A percentile compares a stretch with the other conserved stretches of the same genome.
Conservation (phyloP, 306 rosid species). For the Ochetophila trinervis region DNA sequence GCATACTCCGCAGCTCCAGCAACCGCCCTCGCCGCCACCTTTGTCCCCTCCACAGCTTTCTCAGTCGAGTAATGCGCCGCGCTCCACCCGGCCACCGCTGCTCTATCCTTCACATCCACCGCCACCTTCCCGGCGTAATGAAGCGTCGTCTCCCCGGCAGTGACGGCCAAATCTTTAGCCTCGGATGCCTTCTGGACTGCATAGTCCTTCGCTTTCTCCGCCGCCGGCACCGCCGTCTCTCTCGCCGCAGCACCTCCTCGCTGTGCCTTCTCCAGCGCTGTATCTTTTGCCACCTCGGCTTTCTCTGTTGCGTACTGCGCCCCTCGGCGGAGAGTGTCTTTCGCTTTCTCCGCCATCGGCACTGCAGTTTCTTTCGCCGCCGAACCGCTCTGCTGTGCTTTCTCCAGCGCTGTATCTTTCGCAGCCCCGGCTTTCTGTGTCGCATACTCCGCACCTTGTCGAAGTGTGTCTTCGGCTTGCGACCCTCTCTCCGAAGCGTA, state of each 20-base stretch:
- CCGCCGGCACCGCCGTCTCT: slow-evolving; percentile 26
- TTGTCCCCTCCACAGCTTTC: slow-evolving; percentile 59
- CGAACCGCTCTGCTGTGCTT: slow-evolving; percentile 33
- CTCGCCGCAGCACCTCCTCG: slow-evolving; percentile 38
- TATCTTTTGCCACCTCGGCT: slow-evolving; percentile 16
- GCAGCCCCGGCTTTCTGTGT: slow-evolving; percentile 24
- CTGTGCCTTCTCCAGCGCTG: slow-evolving; percentile 26
- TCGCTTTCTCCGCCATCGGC: slow-evolving; percentile 25
- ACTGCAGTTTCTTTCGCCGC: slow-evolving; percentile 28
- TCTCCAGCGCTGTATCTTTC: slow-evolving; percentile 26
- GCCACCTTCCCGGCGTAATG: slow-evolving; percentile 41
- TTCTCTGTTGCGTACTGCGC: slow-evolving; percentile 25
- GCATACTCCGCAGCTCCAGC: slow-evolving; percentile 53
- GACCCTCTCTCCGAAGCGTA: slow-evolving; percentile 19
- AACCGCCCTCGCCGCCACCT: slow-evolving; percentile 39
- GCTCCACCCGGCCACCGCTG: slow-evolving; percentile 54
- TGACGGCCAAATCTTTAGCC: slow-evolving; percentile 29
- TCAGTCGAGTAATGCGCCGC: slow-evolving; percentile 56
- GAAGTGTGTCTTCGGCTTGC: slow-evolving; percentile 20
- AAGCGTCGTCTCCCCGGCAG: slow-evolving; percentile 29
- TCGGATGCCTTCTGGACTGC: slow-evolving; percentile 32
- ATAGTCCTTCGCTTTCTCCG: slow-evolving; percentile 23
- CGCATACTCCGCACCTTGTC: neutral
- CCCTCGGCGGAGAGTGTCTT: slow-evolving; percentile 1
- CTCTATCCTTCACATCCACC: slow-evolving; percentile 55